Conservation (phyloP, 2,329 filamentous ascomycete species). For the Colletotrichum phormii region DNA sequence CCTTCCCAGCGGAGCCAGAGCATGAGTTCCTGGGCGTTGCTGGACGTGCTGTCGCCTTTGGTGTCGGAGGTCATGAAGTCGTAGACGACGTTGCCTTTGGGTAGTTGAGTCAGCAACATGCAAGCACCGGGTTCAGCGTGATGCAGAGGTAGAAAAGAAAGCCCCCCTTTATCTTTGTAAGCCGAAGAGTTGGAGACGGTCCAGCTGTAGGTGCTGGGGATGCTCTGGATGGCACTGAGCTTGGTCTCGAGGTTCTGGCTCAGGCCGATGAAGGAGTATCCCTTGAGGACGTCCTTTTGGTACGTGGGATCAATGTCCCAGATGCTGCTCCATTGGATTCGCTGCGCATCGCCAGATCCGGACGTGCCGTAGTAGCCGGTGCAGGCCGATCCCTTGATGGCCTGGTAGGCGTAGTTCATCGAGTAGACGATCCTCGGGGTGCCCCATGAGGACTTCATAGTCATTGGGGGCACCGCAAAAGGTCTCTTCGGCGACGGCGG, state of each 20-base stretch:
- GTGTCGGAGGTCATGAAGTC: constrained; percentile 58
- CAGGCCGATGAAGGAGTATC: constrained; percentile 57
- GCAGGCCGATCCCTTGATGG: constrained; percentile 52
- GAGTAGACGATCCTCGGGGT: constrained; percentile 58
- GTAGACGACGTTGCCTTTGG: constrained; percentile 52
- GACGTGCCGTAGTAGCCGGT: constrained; percentile 50
- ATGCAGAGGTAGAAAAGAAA: background rate
- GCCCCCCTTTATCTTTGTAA: constrained; percentile 46
- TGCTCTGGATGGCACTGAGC: constrained; percentile 50
- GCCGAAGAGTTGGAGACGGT: constrained; percentile 51
- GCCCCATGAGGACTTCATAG: constrained; percentile 47
- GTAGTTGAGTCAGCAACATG: background rate
- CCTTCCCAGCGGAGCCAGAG: constrained; percentile 58
- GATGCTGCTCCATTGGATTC: constrained; percentile 51
- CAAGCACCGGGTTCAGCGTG: too few species aligned
- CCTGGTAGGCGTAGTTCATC: constrained; percentile 56
- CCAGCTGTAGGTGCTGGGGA: constrained; percentile 54
- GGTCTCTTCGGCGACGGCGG: constrained; percentile 20
- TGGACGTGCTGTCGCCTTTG: constrained; percentile 54
- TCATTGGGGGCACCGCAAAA: constrained; percentile 42
- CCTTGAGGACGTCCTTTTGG: constrained; percentile 52
- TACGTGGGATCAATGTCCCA: constrained; percentile 51
- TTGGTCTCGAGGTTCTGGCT: constrained; percentile 54
- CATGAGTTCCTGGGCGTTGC: constrained; percentile 54
- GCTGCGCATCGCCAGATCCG: constrained; percentile 45